phyloP scores from a whole-genome alignment of 257 asterid species.

The Paulownia fortunei region DNA sequence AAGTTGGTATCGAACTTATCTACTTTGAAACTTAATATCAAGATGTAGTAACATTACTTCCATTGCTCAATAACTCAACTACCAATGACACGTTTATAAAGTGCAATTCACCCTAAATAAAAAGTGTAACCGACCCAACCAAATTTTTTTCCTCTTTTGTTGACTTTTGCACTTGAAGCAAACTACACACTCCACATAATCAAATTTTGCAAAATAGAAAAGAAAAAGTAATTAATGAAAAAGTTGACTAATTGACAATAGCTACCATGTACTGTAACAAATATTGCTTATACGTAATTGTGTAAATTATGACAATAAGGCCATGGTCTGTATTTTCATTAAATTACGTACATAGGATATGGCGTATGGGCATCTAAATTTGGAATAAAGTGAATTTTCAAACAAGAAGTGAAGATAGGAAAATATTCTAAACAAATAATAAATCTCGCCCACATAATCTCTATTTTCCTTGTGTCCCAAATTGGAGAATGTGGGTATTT shows the following conservation, averaged over 20 bases:
- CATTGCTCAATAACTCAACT: not conserved
- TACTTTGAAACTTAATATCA: not conserved
- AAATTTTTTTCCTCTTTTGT: not conserved
- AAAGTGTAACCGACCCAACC: not conserved
- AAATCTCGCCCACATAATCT: no score
- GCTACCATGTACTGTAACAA: no score
- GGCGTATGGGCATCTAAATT: no score
- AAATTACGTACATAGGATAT: no score
- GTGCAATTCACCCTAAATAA: not conserved
- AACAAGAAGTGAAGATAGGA: no score
- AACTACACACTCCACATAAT: not conserved
- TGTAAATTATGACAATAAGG: no score
- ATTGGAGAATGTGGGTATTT: no score
- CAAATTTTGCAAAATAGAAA: not conserved
- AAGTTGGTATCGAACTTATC: not conserved
- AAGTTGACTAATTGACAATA: not conserved
- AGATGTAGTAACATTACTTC: not conserved
- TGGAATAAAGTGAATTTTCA: no score
- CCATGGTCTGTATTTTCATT: no score
- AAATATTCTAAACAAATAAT: no score
- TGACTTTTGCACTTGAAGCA: not conserved
- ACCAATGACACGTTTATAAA: not conserved
- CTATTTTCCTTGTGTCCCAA: no score
- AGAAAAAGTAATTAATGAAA: not conserved
- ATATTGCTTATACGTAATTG: no score